Base-by-base conservation (phyloP, 371 early-diverging fungal genomes). In the Syncephalis plumigaleata region DNA sequence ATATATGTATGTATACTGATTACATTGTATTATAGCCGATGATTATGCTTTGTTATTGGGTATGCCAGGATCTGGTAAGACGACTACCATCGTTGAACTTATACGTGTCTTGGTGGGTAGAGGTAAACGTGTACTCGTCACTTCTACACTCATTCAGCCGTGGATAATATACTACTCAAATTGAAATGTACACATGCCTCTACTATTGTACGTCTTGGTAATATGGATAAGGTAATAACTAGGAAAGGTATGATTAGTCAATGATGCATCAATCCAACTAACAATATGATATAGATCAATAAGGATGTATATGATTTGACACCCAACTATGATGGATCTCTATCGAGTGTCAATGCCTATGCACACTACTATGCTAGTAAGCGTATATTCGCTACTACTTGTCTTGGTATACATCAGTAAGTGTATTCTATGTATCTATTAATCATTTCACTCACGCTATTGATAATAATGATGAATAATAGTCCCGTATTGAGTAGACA, bases 51-150 rank as follows among this genome's bases (percentile, higher is more conserved):
- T 98, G 42, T 83, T 99, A 20, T 67, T 97, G 31, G 99, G 99
- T 17, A 96, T 98, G 96, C 99, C 99, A 0, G 99, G 99, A 1
- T 96, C 99, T 0, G 99, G 99, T 21, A 99, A 99, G 59, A 93
- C 91, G 0, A 90, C 85, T 1, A 85, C 95, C 0, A 91, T 96
- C 24, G 73, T 89, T 0, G 66, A 79, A 17, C 67, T 97, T 15
- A 82, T 98, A 18, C 62, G 71, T 16, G 64, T 72, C 5, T 64
- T 99, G 21, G 79, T 84, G 2, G 43, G 46, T 9, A 62, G 58
- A 13, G 75, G 78, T 1, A 87, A 92, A 48, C 66, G 79, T 0
- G 86, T 99, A 0, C 67, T 99, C 17, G 55, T 99, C 17, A 78
- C 93, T 8, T 86, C 98, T 93, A 97, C 57, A 99, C 99, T 0